Conservation (phyloP, 805 yeast genomes). For the Wickerhamomyces silvicola region DNA sequence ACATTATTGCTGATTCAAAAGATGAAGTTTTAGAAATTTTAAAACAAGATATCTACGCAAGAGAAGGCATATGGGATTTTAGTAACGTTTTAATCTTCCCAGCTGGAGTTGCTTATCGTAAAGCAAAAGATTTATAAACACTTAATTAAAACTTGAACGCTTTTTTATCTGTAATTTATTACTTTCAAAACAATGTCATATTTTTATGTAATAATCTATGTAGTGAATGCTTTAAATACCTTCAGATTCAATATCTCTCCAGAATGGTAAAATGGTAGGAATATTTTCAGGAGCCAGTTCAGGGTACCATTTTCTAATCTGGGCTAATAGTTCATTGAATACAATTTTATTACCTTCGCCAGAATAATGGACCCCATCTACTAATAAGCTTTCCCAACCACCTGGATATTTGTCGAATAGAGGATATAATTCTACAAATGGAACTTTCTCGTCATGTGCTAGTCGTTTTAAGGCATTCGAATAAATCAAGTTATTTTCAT, state of each 20-base stretch:
- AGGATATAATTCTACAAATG: constrained; percentile 51
- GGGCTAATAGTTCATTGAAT: constrained; percentile 35
- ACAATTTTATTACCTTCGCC: constrained; percentile 46
- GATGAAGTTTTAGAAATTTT: constrained; percentile 62
- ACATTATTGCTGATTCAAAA: constrained; percentile 54
- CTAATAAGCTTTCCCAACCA: constrained; percentile 34
- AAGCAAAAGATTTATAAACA: constrained; percentile 24
- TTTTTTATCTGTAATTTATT: too few relatives aligned
- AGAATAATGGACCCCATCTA: constrained; percentile 58
- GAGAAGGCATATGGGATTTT: constrained; percentile 72
- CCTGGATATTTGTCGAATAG: constrained; percentile 34
- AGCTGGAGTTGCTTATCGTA: constrained; percentile 39
- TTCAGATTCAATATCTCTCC: constrained; percentile 29
- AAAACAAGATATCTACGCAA: constrained; percentile 55
- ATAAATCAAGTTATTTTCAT: constrained; percentile 40
- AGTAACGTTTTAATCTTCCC: constrained; percentile 56
- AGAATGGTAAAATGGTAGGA: constrained; percentile 30
- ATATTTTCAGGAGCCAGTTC: constrained; percentile 39
- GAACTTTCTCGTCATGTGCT: constrained; percentile 41
- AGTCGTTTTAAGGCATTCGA: constrained; percentile 41
- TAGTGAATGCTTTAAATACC: too few relatives aligned
- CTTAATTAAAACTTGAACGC: background rate
- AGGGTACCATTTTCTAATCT: constrained; percentile 40
- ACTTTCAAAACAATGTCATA: background rate
- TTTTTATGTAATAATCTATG: background rate